Conservation (phyloP, 2,329 filamentous ascomycete genomes). For the Paracamarosporium sp. region DNA sequence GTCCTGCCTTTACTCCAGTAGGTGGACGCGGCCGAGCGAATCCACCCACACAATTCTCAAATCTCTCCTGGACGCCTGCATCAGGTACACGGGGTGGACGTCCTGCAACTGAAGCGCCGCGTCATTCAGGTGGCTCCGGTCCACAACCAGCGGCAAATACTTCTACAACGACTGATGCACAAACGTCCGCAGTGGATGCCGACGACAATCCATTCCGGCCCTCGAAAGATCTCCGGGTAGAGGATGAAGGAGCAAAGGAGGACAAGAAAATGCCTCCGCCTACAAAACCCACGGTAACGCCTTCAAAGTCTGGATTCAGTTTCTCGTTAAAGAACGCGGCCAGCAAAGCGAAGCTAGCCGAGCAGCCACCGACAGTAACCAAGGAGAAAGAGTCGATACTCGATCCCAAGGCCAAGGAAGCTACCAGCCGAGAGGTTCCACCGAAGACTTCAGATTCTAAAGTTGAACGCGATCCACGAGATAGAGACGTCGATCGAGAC, state of each 20-base stretch:
- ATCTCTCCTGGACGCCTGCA: constrained; percentile 74
- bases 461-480: constrained; percentile 35
- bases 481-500: constrained; percentile 32
- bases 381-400: constrained; percentile 55
- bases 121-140: constrained; percentile 17
- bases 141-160: constrained; percentile 22
- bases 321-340: constrained; percentile 84
- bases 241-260: constrained; percentile 65
- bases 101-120: constrained; percentile 47
- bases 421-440: constrained; percentile 35
- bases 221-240: constrained; percentile 69
- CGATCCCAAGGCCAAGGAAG: constrained; percentile 46
- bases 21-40: constrained; percentile 62
- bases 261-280: constrained; percentile 62
- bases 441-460: constrained; percentile 30
- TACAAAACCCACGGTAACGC: constrained; percentile 57
- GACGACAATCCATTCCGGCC: constrained; percentile 68
- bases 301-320: constrained; percentile 68
- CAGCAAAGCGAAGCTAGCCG: constrained; percentile 56
- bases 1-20: constrained; percentile 47
- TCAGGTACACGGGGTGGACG: constrained; percentile 62
- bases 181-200: constrained; percentile 54
- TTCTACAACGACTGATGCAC: constrained; percentile 20
- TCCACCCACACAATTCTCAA: constrained; percentile 62
- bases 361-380: constrained; percentile 38